Evolutionary conservation across 2,329 filamentous ascomycete species (phyloP), one percentile per base, ranked within the genome.

Genomic region (Paecilomyces sp.): DNA sequence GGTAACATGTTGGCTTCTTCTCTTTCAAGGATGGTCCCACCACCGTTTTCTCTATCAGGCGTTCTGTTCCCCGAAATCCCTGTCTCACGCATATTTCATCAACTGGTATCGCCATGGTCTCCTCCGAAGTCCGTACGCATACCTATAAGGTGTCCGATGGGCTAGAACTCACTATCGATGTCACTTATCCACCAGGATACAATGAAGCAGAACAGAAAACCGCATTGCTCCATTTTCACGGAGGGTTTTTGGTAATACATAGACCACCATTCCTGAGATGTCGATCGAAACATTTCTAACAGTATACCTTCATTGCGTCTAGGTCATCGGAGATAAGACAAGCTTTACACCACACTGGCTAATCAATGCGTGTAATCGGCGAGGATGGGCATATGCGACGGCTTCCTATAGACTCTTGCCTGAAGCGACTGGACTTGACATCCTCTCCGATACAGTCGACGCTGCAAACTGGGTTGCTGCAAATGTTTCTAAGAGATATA

Each of bases 341-440:
- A 36, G 11, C 3, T 36, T 36, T 11, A 11, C 33, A 36, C 33
- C 33, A 11, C 9, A 36, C 18, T 64, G 61, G 62, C 41, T 64
- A 12, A 63, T 57, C 41, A 58, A 58, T 31, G 59, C 61, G 31
- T 63, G 61, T 18, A 52, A 31, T 9, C 15, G 41, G 1, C 34
- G 62, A 15, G 57, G 59, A 8, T 64, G 61, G 61, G 57, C 57
- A 31, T 64, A 64, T 22, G 61, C 59, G 36, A 60, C 61, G 24
- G 24, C 59, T 11, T 61, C 60, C 22, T 62, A 63, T 30, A 54
- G 60, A 4, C 52, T 63, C 6, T 53, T 62, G 2, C 61, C 61
- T 1, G 61, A 62, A 56, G 13, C 52, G 22, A 12, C 41, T 8
- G 61, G 61, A 3, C 28, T 54, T 0, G 55, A 62, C 12, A 54